Evolutionary conservation across 257 asterid genomes (phyloP).

Genomic region (Gynochthodes officinalis): DNA sequence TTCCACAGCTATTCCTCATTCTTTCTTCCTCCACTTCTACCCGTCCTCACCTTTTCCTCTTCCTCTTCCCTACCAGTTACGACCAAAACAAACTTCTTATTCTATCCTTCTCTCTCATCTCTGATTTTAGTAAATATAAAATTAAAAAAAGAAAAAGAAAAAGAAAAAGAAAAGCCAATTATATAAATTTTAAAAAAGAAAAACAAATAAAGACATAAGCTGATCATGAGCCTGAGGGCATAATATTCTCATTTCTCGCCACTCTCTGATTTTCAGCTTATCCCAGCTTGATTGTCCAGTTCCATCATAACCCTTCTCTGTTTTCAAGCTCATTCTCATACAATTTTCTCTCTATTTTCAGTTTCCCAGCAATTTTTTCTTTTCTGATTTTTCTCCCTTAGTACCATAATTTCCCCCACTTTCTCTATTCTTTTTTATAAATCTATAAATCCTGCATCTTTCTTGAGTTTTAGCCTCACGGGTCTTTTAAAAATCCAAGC

Average conservation of each 20-base stretch:
- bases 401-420: neutral
- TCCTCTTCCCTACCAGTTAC: neutral
- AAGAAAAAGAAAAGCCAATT: neutral
- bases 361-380: neutral
- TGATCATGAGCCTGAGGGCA: neutral
- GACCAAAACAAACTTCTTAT: constrained; percentile 12
- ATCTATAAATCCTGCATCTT: neutral
- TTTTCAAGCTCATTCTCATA: neutral
- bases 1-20: neutral
- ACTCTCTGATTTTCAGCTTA: constrained; percentile 3
- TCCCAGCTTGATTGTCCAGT: constrained; percentile 3
- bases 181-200: neutral
- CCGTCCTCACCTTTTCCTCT: neutral
- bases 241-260: neutral
- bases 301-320: neutral
- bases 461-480: constrained; percentile 26
- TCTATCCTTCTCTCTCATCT: constrained; percentile 1
- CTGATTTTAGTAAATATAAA: neutral
- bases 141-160: too few species aligned
- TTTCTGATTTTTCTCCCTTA: neutral
- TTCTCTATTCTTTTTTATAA: neutral
- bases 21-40: constrained; percentile 2
- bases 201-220: neutral
- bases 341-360: neutral
- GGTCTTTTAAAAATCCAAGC: constrained; percentile 18